phyloP scores from a whole-genome alignment of 1,284 basidiomycete species.

The Rhizoctonia solani region DNA sequence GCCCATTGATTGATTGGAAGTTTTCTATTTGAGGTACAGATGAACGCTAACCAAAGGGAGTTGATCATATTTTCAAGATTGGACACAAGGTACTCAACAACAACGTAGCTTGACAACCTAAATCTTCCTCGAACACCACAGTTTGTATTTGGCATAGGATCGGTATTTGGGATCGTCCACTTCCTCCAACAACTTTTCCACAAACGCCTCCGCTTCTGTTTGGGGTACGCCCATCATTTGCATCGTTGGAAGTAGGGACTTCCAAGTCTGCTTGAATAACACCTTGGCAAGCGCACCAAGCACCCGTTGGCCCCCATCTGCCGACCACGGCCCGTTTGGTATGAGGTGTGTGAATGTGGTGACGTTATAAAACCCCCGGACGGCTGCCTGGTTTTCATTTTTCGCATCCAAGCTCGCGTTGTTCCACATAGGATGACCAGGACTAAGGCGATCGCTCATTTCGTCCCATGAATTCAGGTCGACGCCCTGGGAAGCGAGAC shows the following conservation, averaged over 20 bases:
- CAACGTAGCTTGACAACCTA: no score
- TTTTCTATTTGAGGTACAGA: no score
- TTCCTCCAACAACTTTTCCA: neutral
- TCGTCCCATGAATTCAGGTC: neutral
- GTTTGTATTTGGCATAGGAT: neutral
- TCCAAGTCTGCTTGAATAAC: neutral
- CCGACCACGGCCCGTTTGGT: neutral
- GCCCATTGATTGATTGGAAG: no score
- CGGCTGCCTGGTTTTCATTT: neutral
- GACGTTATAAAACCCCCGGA: neutral
- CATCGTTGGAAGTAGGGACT: neutral
- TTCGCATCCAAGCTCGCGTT: no score
- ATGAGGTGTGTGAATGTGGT: neutral
- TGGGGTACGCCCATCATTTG: neutral
- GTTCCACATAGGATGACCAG: conserved; percentile 1
- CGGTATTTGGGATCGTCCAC: neutral
- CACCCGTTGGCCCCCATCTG: neutral
- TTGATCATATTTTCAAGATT: no score
- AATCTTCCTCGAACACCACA: neutral
- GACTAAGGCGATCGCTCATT: neutral
- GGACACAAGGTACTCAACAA: no score
- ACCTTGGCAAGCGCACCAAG: neutral
- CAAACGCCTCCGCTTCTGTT: neutral
- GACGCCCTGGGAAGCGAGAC: neutral
- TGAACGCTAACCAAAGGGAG: no score